These are phyloP conservation scores for Waltergamsia citrina DNA, from an alignment of 2,329 filamentous ascomycete genomes.

Conservation along the genomic window DNA sequence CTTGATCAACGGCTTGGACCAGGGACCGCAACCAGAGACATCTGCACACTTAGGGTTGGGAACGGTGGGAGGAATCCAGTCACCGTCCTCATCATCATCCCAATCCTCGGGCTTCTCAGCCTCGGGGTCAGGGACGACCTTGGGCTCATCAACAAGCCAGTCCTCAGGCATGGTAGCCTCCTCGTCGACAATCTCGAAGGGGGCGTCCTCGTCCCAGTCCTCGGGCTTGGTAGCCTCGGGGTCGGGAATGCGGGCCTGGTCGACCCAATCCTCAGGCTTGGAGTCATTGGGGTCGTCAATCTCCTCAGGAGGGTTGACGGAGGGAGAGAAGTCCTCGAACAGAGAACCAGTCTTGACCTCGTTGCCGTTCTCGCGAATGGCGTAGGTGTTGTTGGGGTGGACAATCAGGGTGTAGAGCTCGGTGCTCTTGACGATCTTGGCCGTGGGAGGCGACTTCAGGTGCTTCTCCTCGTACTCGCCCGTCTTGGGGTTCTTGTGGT, in stretches of 20 bases:
- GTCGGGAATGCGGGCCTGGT: slow-evolving; percentile 82
- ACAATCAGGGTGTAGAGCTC: slow-evolving; percentile 96
- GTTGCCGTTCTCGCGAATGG: slow-evolving; percentile 86
- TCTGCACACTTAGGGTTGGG: slow-evolving; percentile 95
- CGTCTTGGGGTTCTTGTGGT: slow-evolving; percentile 99
- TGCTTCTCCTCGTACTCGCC: slow-evolving; percentile 99
- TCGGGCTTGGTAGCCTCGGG: slow-evolving; percentile 93
- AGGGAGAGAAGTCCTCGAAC: slow-evolving; percentile 82
- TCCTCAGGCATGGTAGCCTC: slow-evolving; percentile 86
- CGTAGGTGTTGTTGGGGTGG: slow-evolving; percentile 90
- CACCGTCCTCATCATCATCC: slow-evolving; percentile 99
- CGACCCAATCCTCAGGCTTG: slow-evolving; percentile 95
- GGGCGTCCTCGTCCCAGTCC: slow-evolving; percentile 98
- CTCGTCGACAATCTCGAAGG: slow-evolving; percentile 91
- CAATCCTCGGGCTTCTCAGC: slow-evolving; percentile 97
- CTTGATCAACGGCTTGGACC: slow-evolving; percentile 84
- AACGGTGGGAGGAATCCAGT: slow-evolving; percentile 85
- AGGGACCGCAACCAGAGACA: slow-evolving; percentile 85
- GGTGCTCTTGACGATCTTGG: slow-evolving; percentile 83
- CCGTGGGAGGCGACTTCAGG: slow-evolving; percentile 71
- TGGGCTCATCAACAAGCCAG: slow-evolving; percentile 87
- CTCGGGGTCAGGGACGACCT: slow-evolving; percentile 80
- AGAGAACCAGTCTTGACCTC: slow-evolving; percentile 82
- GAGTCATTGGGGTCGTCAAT: slow-evolving; percentile 89
- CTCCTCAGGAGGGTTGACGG: slow-evolving; percentile 92